Evolutionary conservation across 2,329 filamentous ascomycete species (phyloP).

Genomic region (Phaeophleospora eucalypticola): DNA sequence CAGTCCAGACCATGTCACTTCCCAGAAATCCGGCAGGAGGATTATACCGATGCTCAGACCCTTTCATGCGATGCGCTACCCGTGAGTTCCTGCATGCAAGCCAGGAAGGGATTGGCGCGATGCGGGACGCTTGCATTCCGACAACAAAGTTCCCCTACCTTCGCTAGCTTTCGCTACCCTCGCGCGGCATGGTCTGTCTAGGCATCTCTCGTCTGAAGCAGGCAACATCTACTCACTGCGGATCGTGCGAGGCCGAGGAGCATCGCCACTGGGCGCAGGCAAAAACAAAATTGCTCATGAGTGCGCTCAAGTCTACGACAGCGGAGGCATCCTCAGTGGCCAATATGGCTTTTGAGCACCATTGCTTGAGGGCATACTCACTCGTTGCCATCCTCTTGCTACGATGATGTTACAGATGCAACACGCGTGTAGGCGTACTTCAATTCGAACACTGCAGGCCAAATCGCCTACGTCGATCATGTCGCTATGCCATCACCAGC

Average conservation of each 20-base stretch:
- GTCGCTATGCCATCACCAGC: slow-evolving; percentile 59
- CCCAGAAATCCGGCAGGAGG: neutral
- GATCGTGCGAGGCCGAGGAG: neutral
- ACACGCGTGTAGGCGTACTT: slow-evolving; percentile 81
- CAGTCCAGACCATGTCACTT: neutral
- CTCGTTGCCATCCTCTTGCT: slow-evolving; percentile 9
- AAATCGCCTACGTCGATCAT: slow-evolving; percentile 61
- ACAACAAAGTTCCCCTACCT: neutral
- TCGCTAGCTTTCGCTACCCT: too few species aligned
- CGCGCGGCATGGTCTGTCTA: too few species aligned
- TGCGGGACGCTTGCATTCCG: neutral
- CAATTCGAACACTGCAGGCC: slow-evolving; percentile 57
- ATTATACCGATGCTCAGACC: neutral
- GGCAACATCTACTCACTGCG: neutral
- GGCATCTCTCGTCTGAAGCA: neutral
- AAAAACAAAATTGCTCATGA: neutral
- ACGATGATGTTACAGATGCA: slow-evolving; percentile 85
- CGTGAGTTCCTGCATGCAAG: neutral
- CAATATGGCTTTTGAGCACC: neutral
- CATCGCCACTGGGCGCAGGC: neutral
- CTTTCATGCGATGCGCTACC: neutral
- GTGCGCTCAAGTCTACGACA: too few species aligned
- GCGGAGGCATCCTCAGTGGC: too few species aligned
- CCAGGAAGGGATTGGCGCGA: neutral
- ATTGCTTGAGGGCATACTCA: slow-evolving; percentile 5